phyloP scores from a whole-genome alignment of 2,329 filamentous ascomycete species.

The Stachybotrys chartarum region DNA sequence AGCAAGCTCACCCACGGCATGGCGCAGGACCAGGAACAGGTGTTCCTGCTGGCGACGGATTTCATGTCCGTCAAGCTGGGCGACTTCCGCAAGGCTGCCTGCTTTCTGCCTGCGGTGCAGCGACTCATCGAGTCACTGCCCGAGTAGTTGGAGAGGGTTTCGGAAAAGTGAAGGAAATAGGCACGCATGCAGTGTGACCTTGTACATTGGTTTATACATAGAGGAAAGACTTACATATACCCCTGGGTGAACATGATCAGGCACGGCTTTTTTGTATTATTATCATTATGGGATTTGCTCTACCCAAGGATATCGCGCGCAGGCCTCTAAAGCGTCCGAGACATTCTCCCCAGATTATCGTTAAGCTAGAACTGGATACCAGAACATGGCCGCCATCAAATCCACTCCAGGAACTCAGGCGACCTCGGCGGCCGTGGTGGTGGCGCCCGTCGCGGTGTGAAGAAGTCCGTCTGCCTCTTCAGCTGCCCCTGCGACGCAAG shows the following conservation, averaged over 20 bases:
- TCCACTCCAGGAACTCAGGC: background rate
- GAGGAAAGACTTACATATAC: background rate
- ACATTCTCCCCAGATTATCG: too few species aligned
- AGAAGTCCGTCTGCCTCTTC: background rate
- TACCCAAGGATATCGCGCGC: too few species aligned
- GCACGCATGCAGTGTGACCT: background rate
- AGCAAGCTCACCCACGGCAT: slow-evolving; percentile 18
- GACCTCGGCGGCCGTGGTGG: background rate
- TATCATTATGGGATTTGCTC: background rate
- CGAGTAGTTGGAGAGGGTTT: background rate
- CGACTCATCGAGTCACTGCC: slow-evolving; percentile 36
- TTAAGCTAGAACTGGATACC: background rate
- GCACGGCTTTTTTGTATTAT: background rate
- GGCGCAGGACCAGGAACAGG: slow-evolving; percentile 27
- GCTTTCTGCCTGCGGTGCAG: slow-evolving; percentile 51
- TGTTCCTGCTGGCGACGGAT: slow-evolving; percentile 67
- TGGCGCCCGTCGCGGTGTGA: background rate
- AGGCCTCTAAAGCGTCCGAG: too few species aligned
- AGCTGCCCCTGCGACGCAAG: background rate
- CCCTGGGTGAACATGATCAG: background rate
- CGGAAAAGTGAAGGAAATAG: background rate
- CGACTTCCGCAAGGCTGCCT: slow-evolving; percentile 60
- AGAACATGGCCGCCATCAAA: background rate
- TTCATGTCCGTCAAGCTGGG: slow-evolving; percentile 68
- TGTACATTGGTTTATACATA: background rate